Percentiles rank a stretch among this genome's conserved stretches.
These are phyloP conservation scores for Marchantia paleacea DNA, from an alignment of 225 moss, liverwort and hornwort genomes.

Conservation along the genomic window DNA sequence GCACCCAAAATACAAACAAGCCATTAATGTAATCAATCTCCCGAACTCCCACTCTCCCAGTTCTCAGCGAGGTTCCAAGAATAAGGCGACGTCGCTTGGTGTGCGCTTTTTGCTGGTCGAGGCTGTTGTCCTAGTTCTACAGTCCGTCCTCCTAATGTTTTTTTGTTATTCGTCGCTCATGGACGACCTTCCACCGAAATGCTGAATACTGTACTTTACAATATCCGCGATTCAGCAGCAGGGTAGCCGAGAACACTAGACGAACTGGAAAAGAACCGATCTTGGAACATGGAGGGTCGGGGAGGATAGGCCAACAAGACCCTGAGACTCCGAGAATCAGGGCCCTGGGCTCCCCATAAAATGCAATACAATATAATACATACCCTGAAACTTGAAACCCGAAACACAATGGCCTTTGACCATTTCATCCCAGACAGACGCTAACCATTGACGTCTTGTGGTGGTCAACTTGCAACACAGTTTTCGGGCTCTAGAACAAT, in stretches of 20 bases:
- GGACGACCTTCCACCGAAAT: background rate
- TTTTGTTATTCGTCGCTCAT: background rate
- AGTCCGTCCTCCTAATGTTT: too few relatives aligned
- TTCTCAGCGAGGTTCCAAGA: too few relatives aligned
- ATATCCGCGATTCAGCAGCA: background rate
- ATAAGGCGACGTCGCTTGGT: too few relatives aligned
- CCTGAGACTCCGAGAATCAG: background rate
- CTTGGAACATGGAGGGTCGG: background rate
- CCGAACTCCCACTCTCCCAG: too few relatives aligned
- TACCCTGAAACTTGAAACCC: too few relatives aligned
- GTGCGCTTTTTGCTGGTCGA: too few relatives aligned
- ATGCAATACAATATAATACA: background rate
- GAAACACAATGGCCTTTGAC: background rate
- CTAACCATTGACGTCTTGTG: background rate
- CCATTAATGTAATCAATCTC: too few relatives aligned
- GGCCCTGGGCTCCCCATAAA: too few relatives aligned
- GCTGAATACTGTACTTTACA: background rate
- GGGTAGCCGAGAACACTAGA: background rate
- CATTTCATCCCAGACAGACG: background rate
- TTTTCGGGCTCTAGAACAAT: background rate
- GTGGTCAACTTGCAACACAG: background rate
- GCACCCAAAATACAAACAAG: too few relatives aligned
- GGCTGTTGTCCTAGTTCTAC: too few relatives aligned
- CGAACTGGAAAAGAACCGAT: background rate
- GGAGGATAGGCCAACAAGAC: background rate